A percentile compares a stretch with the other conserved stretches of the same genome.
These are phyloP conservation scores for Cucurbita maxima DNA, from an alignment of 306 rosid species.

Conservation along the genomic window DNA sequence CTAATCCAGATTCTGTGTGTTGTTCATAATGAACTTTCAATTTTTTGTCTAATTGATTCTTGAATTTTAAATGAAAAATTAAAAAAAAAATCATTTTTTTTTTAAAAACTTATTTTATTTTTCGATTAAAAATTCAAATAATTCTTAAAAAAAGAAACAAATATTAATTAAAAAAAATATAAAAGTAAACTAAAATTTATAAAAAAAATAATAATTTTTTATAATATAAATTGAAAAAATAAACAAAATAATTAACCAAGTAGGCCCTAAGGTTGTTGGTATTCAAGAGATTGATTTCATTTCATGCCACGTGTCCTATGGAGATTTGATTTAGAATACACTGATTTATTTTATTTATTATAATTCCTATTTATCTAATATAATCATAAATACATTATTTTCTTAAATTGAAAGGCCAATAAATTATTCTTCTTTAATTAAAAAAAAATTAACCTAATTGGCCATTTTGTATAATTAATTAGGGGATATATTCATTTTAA, in stretches of 20 bases:
- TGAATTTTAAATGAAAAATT: too few species aligned
- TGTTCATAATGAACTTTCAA: too few species aligned
- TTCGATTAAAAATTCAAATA: too few species aligned
- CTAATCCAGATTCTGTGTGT: too few species aligned
- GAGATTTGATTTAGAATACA: neutral
- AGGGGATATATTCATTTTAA: neutral
- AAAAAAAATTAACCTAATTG: neutral
- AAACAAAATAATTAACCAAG: neutral
- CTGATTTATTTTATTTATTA: neutral
- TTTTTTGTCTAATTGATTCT: too few species aligned
- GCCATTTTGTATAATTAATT: neutral
- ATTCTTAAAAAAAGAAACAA: too few species aligned
- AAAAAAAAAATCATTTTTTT: too few species aligned
- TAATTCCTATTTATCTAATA: neutral
- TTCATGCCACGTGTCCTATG: neutral
- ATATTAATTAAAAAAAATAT: too few species aligned
- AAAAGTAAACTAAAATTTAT: neutral
- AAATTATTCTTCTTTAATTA: neutral
- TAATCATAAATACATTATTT: neutral
- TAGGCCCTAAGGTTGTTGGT: constrained; percentile 2
- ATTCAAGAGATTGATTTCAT: neutral
- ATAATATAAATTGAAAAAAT: neutral
- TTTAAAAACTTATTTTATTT: too few species aligned
- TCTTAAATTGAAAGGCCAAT: neutral
- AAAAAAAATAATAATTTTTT: neutral